Evolutionary conservation across 2,329 filamentous ascomycete species (phyloP), one percentile per base, ranked within the genome.

Genomic region (Cadophora sp.): DNA sequence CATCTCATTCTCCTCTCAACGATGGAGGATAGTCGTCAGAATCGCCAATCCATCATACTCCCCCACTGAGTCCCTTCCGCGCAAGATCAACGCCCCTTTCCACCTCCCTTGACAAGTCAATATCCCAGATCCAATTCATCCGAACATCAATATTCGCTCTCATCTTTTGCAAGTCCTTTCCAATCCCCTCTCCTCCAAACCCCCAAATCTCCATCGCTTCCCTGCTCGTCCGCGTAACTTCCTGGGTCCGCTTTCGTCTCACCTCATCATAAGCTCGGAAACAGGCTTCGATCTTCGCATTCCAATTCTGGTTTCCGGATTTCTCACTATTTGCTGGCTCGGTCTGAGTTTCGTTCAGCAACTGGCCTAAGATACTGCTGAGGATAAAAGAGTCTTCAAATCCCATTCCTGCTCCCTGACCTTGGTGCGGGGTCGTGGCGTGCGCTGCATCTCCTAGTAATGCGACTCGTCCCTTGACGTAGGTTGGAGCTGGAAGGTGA

Each of bases 381-480:
- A 79, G 59, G 0, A 75, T 74, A 0, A 72, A 76, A 1, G 77
- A 77, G 65, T 80, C 78, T 66, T 80, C 79, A 36, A 80, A 75
- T 0, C 77, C 78, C 74, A 77, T 76, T 59, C 76, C 78, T 14
- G 87, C 88, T 3, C 89, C 89, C 74, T 91, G 88, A 62, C 86
- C 87, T 8, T 87, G 83, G 43, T 86, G 83, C 0, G 87, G 87
- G 0, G 85, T 84, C 43, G 84, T 84, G 0, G 86, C 86, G 73
- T 90, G 87, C 0, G 87, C 87, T 0, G 87, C 86, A 71, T 90
- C 87, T 6, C 87, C 87, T 0, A 86, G 75, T 1, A 89, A 79
- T 58, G 79, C 81, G n/a, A 83, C 72, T 0, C 81, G 77, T 9
- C 78, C 79, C 14, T 78, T 78, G 68, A 77, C 77, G 41, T 80